Conservation (phyloP, 169 alveolate genomes). For the Cryptosporidium sp. region DNA sequence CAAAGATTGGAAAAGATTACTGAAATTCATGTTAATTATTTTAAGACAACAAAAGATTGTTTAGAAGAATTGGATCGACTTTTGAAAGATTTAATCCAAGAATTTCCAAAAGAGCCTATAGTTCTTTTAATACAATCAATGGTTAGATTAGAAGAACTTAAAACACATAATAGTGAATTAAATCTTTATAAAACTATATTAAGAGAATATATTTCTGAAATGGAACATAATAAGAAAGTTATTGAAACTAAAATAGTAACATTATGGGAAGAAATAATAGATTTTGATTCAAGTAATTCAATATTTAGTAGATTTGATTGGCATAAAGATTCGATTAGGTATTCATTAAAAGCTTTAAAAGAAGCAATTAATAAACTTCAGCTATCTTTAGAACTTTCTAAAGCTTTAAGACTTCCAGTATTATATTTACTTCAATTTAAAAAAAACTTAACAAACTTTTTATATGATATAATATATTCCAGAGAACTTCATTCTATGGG, state of each 20-base stretch:
- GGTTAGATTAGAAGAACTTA: slow-evolving; percentile 7
- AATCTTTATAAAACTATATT: background rate
- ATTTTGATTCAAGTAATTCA: background rate
- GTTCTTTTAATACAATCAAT: slow-evolving; percentile 24
- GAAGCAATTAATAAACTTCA: slow-evolving; percentile 15
- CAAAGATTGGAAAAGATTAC: background rate
- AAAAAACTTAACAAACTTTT: slow-evolving; percentile 6
- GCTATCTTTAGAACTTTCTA: slow-evolving; percentile 47
- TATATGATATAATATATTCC: slow-evolving; percentile 49
- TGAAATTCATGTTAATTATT: background rate
- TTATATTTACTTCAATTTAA: slow-evolving; percentile 31
- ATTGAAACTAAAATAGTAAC: background rate
- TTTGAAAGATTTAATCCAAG: background rate
- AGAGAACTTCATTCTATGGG: slow-evolving; percentile 66
- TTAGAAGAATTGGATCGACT: background rate
- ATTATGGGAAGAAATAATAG: slow-evolving; percentile 28
- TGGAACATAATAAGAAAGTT: background rate
- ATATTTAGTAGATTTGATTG: slow-evolving; percentile 37
- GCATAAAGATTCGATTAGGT: slow-evolving; percentile 15
- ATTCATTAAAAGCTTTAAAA: background rate
- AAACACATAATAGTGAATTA: background rate
- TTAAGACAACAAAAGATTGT: slow-evolving; percentile 26
- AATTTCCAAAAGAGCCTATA: slow-evolving; percentile 8
- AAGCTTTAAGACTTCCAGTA: slow-evolving; percentile 68
- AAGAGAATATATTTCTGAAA: background rate